These are phyloP conservation scores for Calcarisporium arbuscula DNA, from an alignment of 2,329 filamentous ascomycete species.

Conservation along the genomic window DNA sequence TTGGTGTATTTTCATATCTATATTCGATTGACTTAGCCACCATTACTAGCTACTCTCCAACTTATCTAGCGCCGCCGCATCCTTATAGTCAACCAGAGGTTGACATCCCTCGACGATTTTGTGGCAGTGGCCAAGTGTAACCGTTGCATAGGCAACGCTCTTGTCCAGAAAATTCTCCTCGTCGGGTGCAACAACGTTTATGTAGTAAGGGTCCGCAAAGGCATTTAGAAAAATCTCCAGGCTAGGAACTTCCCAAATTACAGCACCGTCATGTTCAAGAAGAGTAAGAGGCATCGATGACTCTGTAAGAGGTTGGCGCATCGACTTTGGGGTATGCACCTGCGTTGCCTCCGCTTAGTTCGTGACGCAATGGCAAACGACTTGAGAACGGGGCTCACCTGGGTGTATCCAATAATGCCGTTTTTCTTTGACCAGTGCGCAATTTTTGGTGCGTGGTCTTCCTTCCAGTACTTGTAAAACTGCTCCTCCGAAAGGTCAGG, in stretches of 20 bases:
- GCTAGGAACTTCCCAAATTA: slow-evolving; percentile 8
- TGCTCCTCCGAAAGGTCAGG: slow-evolving; percentile 7
- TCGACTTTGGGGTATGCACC: slow-evolving; percentile 1
- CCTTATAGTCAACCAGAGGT: slow-evolving; percentile 3
- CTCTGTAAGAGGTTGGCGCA: slow-evolving; percentile 1
- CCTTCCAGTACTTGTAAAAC: slow-evolving; percentile 6
- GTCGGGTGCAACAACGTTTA: slow-evolving; percentile 4
- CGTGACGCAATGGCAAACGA: too few relatives aligned
- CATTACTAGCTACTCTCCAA: too few relatives aligned
- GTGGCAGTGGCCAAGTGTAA: slow-evolving; percentile 4
- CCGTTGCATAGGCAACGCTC: slow-evolving; percentile 4
- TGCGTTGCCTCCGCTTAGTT: background rate
- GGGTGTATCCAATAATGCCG: slow-evolving; percentile 5
- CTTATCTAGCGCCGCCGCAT: too few relatives aligned
- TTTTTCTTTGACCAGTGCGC: slow-evolving; percentile 6
- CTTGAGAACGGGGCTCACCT: too few relatives aligned
- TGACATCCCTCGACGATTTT: slow-evolving; percentile 3
- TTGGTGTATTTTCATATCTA: too few relatives aligned
- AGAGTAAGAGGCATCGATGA: slow-evolving; percentile 2
- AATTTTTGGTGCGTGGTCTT: slow-evolving; percentile 7
- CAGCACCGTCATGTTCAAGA: slow-evolving; percentile 6
- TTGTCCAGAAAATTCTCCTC: slow-evolving; percentile 8
- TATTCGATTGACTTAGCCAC: too few relatives aligned
- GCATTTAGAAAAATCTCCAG: slow-evolving; percentile 5
- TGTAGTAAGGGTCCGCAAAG: slow-evolving; percentile 5